Conservation (phyloP, 805 yeast species). For the Candida palmyrensis region DNA sequence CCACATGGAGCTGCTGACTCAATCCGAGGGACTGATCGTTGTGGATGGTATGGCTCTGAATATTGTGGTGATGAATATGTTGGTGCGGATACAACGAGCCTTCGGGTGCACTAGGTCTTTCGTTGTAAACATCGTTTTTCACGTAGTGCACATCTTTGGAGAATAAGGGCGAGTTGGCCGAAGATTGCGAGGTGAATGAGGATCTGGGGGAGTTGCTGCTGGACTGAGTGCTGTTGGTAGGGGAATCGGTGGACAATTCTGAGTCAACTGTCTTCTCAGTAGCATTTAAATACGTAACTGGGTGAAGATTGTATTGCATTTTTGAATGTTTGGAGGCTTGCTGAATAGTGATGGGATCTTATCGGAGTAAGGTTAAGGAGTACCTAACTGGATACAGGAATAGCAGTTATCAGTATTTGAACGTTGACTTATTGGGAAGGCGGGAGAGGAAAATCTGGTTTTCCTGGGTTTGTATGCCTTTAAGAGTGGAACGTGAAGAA, state of each 20-base stretch:
- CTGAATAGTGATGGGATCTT: too few species aligned
- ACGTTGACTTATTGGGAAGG: too few species aligned
- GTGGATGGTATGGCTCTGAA: neutral
- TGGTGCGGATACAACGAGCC: neutral
- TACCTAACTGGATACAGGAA: too few species aligned
- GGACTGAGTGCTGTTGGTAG: conserved; percentile 20
- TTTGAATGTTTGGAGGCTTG: too few species aligned
- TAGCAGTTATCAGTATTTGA: too few species aligned
- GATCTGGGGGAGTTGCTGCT: conserved; percentile 29
- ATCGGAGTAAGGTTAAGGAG: too few species aligned
- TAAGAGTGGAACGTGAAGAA: neutral
- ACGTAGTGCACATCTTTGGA: conserved; percentile 6
- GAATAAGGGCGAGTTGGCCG: conserved; percentile 30
- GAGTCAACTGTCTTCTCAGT: conserved; percentile 16
- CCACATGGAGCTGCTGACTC: too few species aligned
- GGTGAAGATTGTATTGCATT: conserved; percentile 41
- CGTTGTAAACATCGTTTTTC: conserved; percentile 5
- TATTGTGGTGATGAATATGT: neutral
- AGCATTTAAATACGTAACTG: conserved; percentile 41
- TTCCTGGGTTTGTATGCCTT: neutral
- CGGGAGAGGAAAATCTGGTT: neutral
- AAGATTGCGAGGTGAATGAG: conserved; percentile 32
- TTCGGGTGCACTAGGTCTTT: neutral
- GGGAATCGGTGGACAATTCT: conserved; percentile 23
- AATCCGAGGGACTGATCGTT: too few species aligned